These are phyloP conservation scores for Andrographis paniculata DNA, from an alignment of 305 asterid genomes.

Conservation along the genomic window DNA sequence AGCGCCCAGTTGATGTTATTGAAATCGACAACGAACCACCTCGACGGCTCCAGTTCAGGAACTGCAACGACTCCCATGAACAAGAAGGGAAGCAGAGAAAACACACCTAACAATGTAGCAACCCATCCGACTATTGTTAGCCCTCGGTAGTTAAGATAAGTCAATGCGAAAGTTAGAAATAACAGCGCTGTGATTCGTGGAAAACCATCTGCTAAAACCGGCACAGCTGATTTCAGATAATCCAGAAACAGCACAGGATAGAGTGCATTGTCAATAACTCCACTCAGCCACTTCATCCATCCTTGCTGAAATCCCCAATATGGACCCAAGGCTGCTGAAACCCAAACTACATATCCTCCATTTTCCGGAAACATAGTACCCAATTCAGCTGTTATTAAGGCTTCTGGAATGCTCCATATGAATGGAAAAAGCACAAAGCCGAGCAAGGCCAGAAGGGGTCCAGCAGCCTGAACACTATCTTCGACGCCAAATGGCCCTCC, in stretches of 20 bases:
- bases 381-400: conserved; percentile 62
- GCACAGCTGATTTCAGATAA: no score
- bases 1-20: neutral
- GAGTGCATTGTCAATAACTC: no score
- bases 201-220: no score
- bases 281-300: conserved; percentile 43
- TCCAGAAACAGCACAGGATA: neutral
- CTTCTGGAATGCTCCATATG: conserved; percentile 63
- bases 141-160: neutral
- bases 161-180: neutral
- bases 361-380: conserved; percentile 79
- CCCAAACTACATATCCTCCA: conserved; percentile 78
- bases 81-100: neutral
- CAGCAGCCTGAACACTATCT: conserved; percentile 64
- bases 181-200: no score
- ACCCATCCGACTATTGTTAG: neutral
- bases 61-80: neutral
- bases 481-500: conserved; percentile 30
- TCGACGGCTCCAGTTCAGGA: neutral
- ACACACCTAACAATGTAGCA: neutral
- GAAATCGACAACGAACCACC: neutral
- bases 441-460: conserved; percentile 54
- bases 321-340: conserved; percentile 58
- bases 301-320: conserved; percentile 77
- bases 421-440: conserved; percentile 55